Base-by-base conservation (phyloP, 2,329 filamentous ascomycete species). In the Pestalotiopsis fici region DNA sequence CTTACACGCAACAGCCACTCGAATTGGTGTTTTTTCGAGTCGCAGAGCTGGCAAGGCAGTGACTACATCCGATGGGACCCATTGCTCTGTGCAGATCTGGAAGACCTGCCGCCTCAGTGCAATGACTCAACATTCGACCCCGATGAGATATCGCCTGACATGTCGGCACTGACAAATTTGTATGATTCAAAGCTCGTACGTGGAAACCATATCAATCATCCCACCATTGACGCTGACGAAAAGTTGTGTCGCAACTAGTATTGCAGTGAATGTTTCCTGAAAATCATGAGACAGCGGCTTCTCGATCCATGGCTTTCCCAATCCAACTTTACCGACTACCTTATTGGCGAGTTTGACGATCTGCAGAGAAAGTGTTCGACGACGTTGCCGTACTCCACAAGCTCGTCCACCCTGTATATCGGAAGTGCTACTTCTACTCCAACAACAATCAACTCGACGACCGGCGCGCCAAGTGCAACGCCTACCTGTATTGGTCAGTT, bases 261-360 rank as follows among this genome's bases (percentile, higher is more conserved):
- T 61, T 74, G 71, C 57, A 64, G 28, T 39, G 71, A 72, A 64
- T 74, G 72, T 65, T 74, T 71, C 59, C 55, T 73, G 13, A 28
- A 68, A 27, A 15, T 74, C 25, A 70, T 60, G 25, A 37, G 68
- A 13, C 68, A 73, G 50, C 63, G 72, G 47, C 62, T 74, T 4
- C 66, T 72, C 2, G 50, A 64, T 56, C 71, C 70, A 12, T 67
- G 63, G 54, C 68, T 74, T 15, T 35, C 68, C 39, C 59, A 43
- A 11, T 69, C 65, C 50, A 67, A 71, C 21, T 72, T 70, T 61
- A 71, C 71, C 12, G 63, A 69, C 59, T 63, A 63, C 60, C 21
- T 63, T 6, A 63, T 63, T 13, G 60, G 23, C 9, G 13, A 63
- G 37, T 63, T 63, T 23, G 31, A 63, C 37, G 60, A 63, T 27